Conservation (phyloP, 2,329 filamentous ascomycete genomes). For the Pseudonectria foliicola region DNA sequence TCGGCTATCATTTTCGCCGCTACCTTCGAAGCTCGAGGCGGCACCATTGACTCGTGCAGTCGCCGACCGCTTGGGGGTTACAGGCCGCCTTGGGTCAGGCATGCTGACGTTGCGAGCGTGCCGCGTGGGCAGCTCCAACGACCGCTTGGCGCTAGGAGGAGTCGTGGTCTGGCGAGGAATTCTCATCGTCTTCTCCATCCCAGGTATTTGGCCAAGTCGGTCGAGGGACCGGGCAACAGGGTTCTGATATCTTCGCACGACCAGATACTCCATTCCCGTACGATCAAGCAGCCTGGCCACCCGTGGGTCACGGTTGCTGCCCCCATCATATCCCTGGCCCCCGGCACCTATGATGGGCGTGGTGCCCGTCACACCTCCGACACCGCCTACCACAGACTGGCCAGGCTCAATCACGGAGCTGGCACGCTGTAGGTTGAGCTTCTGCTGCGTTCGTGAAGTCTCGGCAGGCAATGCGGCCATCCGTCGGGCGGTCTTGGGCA, state of each 20-base stretch:
- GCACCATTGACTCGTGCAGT: constrained; percentile 33
- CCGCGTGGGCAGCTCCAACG: constrained; percentile 22
- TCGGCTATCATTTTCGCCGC: constrained; percentile 33
- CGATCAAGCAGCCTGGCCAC: constrained; percentile 60
- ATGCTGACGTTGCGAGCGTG: constrained; percentile 35
- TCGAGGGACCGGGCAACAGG: constrained; percentile 57
- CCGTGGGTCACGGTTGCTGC: constrained; percentile 49
- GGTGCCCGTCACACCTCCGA: constrained; percentile 33
- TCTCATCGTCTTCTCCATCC: constrained; percentile 40
- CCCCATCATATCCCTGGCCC: constrained; percentile 47
- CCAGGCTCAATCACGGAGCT: constrained; percentile 64
- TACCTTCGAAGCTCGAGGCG: constrained; percentile 38
- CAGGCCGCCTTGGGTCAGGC: constrained; percentile 26
- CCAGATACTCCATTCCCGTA: constrained; percentile 66
- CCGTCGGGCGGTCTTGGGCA: constrained; percentile 36
- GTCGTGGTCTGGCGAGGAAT: constrained; percentile 38
- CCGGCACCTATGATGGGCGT: constrained; percentile 46
- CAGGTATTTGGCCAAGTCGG: constrained; percentile 39
- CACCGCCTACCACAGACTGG: constrained; percentile 31
- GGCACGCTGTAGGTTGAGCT: constrained; percentile 66
- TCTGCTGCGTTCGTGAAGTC: constrained; percentile 65
- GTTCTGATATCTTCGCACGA: constrained; percentile 65
- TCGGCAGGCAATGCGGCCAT: constrained; percentile 39
- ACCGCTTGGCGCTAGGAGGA: constrained; percentile 31
- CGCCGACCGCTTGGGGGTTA: constrained; percentile 25